Evolutionary conservation across 345 rosid genomes (phyloP), one percentile per base, ranked within the genome.

Genomic region (Syzygium grande): DNA sequence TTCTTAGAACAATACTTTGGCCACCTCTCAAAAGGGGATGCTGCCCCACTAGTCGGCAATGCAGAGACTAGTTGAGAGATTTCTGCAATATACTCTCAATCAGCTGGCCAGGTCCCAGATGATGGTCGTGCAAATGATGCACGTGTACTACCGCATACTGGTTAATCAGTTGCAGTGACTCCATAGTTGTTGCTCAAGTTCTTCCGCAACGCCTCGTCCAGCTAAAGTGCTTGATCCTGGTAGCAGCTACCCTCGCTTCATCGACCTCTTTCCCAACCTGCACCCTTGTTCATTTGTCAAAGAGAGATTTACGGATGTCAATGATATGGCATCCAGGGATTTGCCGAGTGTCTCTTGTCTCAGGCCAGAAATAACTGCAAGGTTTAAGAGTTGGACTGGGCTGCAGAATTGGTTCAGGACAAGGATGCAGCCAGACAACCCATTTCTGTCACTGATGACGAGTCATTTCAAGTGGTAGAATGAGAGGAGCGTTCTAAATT

Each of bases 81-180:
- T 65, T 41, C 77, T 38, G 6, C 21, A 0, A 8, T 63, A 63
- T 15, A 63, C 38, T 29, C 38, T 0, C 17, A 4, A 29, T 29
- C 38, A 63, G 6, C 23, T 68, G 43, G 79, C 43, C 17, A 23
- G 79, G 12, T 68, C 79, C 22, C 38, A 2, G 38, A 34, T 68
- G 43, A 7, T 30, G 79, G 10, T 29, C 2, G 5, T 7, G 2
- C 78, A 29, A 7, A 7, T 29, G 22, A 65, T 29, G 4, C 41
- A 29, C 0, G 11, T 9, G 0, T 65, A 65, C 16, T 65, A 65
- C 15, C 2, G 15, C 43, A 30, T 68, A 7, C 41, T 65, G 0
- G 2, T 30, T 3, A 29, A 15, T 29, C 11, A 0, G 41, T 65
- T 2, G 1, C 15, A 1, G 11, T 65, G 41, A 11, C 22, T 41